Evolutionary conservation across 2,329 filamentous ascomycete genomes (phyloP).

Genomic region (Fusarium musae): DNA sequence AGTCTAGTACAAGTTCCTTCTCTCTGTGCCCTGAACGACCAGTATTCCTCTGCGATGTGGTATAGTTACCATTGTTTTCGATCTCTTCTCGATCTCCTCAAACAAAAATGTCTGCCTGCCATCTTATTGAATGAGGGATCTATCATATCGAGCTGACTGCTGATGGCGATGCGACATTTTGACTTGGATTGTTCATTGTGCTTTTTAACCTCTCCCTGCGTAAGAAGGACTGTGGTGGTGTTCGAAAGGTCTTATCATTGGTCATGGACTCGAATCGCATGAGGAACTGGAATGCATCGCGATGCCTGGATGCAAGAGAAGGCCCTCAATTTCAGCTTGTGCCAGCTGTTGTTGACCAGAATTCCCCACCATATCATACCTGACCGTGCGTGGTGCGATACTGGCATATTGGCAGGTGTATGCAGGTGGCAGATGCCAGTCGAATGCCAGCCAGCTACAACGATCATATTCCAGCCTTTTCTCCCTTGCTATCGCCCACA

Average conservation of each 20-base stretch:
- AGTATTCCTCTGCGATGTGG: neutral
- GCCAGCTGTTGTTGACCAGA: conserved; percentile 23
- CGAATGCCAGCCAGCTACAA: conserved; percentile 34
- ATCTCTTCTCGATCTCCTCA: neutral
- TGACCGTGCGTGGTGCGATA: conserved; percentile 8
- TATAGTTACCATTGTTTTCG: conserved; percentile 11
- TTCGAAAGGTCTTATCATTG: conserved; percentile 17
- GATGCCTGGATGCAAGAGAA: conserved; percentile 28
- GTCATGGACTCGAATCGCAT: conserved; percentile 8
- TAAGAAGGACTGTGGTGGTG: conserved; percentile 8
- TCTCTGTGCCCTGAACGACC: neutral
- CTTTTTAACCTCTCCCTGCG: conserved; percentile 23
- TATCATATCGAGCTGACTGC: neutral
- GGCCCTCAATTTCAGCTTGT: conserved; percentile 21
- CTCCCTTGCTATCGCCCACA: conserved; percentile 30
- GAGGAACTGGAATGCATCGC: conserved; percentile 45
- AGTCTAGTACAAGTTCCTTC: neutral
- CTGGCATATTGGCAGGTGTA: conserved; percentile 31
- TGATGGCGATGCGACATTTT: neutral
- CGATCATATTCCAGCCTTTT: conserved; percentile 29
- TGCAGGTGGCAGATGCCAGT: conserved; percentile 40
- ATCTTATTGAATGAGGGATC: neutral
- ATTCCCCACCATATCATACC: conserved; percentile 32
- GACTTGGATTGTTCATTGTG: neutral
- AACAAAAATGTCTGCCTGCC: neutral